Evolutionary conservation across 75 land plant genomes (phyloP).

Genomic region (Pinus albicaulis): DNA sequence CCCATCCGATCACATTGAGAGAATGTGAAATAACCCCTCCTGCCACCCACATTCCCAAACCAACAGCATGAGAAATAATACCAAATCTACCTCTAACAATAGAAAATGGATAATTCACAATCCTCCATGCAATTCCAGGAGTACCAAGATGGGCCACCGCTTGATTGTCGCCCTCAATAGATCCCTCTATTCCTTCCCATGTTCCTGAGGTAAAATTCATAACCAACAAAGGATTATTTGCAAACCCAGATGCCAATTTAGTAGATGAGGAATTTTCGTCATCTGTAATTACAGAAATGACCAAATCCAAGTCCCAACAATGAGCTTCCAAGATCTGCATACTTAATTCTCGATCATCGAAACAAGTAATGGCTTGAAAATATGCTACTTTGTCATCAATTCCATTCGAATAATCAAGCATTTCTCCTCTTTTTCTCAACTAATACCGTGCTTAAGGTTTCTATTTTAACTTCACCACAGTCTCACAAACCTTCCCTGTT

Average conservation of each 20-base stretch:
- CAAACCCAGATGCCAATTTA: not conserved
- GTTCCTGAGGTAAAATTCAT: not conserved
- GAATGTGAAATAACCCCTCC: constrained; percentile 79
- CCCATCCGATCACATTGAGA: constrained; percentile 49
- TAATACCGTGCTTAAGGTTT: too few species aligned
- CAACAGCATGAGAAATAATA: constrained; percentile 71
- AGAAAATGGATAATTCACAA: constrained; percentile 82
- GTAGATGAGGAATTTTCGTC: not conserved
- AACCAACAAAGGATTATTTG: not conserved
- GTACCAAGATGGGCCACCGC: constrained; percentile 17
- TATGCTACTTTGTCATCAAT: constrained; percentile 75
- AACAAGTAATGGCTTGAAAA: constrained; percentile 92
- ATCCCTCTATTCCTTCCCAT: not conserved
- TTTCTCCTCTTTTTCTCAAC: too few species aligned
- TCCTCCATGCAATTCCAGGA: constrained; percentile 81
- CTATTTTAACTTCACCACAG: too few species aligned
- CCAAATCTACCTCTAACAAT: constrained; percentile 72
- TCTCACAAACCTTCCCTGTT: too few species aligned
- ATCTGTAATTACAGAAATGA: constrained; percentile 62
- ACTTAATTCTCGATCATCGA: constrained; percentile 72
- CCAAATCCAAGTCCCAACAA: constrained; percentile 90
- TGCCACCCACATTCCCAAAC: constrained; percentile 89
- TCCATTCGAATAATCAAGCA: not conserved
- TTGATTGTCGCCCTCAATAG: not conserved
- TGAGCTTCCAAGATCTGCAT: constrained; percentile 75